Percentiles rank a stretch among this genome's conserved stretches.
Conservation (phyloP, 148 eudicot species). For the Rhododendron kiyosumense region DNA sequence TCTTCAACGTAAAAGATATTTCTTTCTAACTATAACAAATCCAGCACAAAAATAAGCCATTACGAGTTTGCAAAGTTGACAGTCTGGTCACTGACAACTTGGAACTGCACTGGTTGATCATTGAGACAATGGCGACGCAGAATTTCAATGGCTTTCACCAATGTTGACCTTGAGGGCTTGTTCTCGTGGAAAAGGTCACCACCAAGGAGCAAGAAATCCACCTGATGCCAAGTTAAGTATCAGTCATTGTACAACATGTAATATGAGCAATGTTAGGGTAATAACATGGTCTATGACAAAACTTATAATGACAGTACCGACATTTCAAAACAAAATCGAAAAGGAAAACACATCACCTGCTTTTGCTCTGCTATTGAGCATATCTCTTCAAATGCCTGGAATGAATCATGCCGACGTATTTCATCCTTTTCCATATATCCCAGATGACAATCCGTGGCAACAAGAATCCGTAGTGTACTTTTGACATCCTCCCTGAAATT, state of each 20-base stretch:
- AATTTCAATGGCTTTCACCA: constrained; percentile 87
- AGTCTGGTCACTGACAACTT: constrained; percentile 99
- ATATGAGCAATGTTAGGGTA: not conserved
- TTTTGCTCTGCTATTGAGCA: constrained; percentile 94
- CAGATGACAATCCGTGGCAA: constrained; percentile 96
- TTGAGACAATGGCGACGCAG: constrained; percentile 91
- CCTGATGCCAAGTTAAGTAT: constrained; percentile 38
- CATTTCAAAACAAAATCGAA: not conserved
- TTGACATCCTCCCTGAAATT: constrained; percentile 55
- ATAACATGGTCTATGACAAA: not conserved
- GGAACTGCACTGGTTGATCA: constrained; percentile 92
- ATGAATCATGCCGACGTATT: constrained; percentile 91
- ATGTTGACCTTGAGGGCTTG: constrained; percentile 89
- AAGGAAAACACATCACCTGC: constrained; percentile 40
- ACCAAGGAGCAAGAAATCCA: constrained; percentile 93
- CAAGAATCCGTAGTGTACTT: constrained; percentile 67
- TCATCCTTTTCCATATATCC: constrained; percentile 99
- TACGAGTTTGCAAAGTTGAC: constrained; percentile 88
- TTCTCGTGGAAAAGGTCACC: constrained; percentile 99
- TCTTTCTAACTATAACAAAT: not conserved
- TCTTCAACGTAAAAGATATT: not conserved
- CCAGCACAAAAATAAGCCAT: constrained; percentile 10
- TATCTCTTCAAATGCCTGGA: constrained; percentile 88
- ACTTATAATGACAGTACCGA: not conserved
- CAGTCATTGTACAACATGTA: not conserved